A percentile compares a stretch with the other conserved stretches of the same genome.
Conservation (phyloP, 176 grass and related monocot species). For the Zizania latifolia region DNA sequence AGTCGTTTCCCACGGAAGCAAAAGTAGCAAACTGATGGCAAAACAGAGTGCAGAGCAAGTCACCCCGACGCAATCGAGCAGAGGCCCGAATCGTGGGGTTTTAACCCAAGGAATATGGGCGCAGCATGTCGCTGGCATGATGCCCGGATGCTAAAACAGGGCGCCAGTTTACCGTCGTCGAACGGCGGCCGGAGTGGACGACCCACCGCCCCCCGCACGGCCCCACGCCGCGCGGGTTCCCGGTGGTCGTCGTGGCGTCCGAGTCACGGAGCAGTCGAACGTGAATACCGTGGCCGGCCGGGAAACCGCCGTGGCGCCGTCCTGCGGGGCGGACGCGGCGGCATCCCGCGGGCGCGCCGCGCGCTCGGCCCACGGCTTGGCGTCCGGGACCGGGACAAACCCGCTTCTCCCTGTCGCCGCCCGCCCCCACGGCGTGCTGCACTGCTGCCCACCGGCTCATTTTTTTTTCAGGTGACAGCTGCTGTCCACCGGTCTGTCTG, state of each 20-base stretch:
- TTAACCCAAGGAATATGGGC: neutral
- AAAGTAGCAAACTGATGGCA: neutral
- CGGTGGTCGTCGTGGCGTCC: neutral
- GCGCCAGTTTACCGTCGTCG: too few relatives aligned
- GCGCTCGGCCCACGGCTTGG: neutral
- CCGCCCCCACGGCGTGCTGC: too few relatives aligned
- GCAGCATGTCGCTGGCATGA: neutral
- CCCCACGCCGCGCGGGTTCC: neutral
- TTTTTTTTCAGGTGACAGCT: too few relatives aligned
- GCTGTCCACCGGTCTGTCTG: neutral
- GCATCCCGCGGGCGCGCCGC: neutral
- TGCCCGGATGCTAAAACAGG: neutral
- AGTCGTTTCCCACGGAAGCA: neutral
- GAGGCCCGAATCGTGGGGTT: neutral
- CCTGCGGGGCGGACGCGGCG: neutral
- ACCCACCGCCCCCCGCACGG: too few relatives aligned
- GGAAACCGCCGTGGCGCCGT: neutral
- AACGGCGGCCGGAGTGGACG: too few relatives aligned
- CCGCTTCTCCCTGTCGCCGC: too few relatives aligned
- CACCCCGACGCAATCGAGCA: neutral
- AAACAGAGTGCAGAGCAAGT: neutral
- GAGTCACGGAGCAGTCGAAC: too few relatives aligned
- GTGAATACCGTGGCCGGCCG: too few relatives aligned
- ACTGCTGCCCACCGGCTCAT: too few relatives aligned
- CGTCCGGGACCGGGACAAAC: too few relatives aligned